Base-by-base conservation (phyloP, 2,329 filamentous ascomycete genomes). In the Paraphaeosphaeria sporulosa region DNA sequence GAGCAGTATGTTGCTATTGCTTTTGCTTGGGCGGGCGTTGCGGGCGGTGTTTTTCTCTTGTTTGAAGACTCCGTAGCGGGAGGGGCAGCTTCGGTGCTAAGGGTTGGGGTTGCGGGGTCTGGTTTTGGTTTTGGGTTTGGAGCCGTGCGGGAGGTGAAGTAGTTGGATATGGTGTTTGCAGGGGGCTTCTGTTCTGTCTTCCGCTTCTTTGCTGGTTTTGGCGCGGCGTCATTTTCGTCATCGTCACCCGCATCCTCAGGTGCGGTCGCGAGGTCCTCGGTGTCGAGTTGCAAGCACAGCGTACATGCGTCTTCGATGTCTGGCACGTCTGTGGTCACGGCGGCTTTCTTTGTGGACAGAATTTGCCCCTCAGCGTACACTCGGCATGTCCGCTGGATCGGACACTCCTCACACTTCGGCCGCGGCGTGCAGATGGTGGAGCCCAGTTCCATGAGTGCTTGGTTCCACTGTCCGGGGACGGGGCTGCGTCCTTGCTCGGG, bases 361-460 rank as follows among this genome's bases (percentile, higher is more conserved):
- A 55, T 61, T 38, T 68, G 55, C 3, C 73, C 76, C 49, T 78
- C 75, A n/a, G 65, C 64, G 50, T 72, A 76, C n/a, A 65, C 69
- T 49, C 71, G 67, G 55, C 76, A 78, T 0, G 71, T 76, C 4
- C 59, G 57, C 44, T 67, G 69, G n/a, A 78, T 66, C 0, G 76
- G 75, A 55, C 76, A 78, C 17, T 71, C 69, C 9, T 66, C 68
- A 52, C 87, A 89, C 53, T 84, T 83, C 1, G 87, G 87, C 64
- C 84, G 85, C 0, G 87, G 87, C 7, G 82, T 82, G 65, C 87
- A 89, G 1, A 89, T 71, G 0, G 87, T 89, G 63, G 86, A 88
- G 3, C 87, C 87, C 4, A 89, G 78, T 68, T 89, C 87, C 87
- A 89, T 89, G 27, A 89, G 74, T 0, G 85, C 87, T 69, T 89